These are phyloP conservation scores for Karstenula rhodostoma DNA, from an alignment of 2,329 filamentous ascomycete genomes.

Conservation along the genomic window DNA sequence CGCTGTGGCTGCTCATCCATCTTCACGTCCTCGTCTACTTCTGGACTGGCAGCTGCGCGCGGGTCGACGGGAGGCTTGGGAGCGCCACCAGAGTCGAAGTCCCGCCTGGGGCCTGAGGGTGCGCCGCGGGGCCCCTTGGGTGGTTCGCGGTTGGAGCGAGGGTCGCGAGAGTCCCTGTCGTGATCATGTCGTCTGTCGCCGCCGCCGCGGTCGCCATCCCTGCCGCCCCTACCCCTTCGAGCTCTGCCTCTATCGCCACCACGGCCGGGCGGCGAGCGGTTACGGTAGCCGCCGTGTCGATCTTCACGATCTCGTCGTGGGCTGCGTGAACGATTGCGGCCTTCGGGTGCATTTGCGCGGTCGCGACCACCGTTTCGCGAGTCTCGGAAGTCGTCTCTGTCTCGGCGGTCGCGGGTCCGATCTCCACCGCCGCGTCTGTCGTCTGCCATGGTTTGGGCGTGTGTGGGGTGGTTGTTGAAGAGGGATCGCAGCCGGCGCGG, in stretches of 20 bases:
- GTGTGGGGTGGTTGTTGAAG: background rate
- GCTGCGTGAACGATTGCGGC: slow-evolving; percentile 45
- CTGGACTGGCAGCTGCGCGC: slow-evolving; percentile 23
- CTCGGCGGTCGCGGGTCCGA: slow-evolving; percentile 28
- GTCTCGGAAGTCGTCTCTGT: slow-evolving; percentile 28
- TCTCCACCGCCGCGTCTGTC: slow-evolving; percentile 24
- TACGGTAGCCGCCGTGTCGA: slow-evolving; percentile 38
- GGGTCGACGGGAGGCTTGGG: slow-evolving; percentile 22
- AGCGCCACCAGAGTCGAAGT: slow-evolving; percentile 20
- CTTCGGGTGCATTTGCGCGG: slow-evolving; percentile 33
- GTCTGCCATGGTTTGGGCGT: slow-evolving; percentile 15
- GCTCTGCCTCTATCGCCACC: slow-evolving; percentile 25
- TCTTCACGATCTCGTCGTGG: slow-evolving; percentile 41
- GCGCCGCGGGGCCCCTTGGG: slow-evolving; percentile 38
- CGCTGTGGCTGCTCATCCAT: slow-evolving; percentile 36
- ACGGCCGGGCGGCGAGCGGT: slow-evolving; percentile 36
- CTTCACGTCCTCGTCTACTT: slow-evolving; percentile 33
- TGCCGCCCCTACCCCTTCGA: slow-evolving; percentile 21
- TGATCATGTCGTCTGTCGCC: slow-evolving; percentile 12
- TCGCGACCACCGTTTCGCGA: slow-evolving; percentile 21
- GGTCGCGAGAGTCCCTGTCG: slow-evolving; percentile 18
- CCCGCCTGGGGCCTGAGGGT: slow-evolving; percentile 21
- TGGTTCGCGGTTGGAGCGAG: slow-evolving; percentile 23
- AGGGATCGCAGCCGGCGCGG: background rate
- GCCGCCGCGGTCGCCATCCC: slow-evolving; percentile 21